Evolutionary conservation across 129 eudicot genomes (phyloP), one percentile per base, ranked within the genome.

Genomic region (Silybum marianum): DNA sequence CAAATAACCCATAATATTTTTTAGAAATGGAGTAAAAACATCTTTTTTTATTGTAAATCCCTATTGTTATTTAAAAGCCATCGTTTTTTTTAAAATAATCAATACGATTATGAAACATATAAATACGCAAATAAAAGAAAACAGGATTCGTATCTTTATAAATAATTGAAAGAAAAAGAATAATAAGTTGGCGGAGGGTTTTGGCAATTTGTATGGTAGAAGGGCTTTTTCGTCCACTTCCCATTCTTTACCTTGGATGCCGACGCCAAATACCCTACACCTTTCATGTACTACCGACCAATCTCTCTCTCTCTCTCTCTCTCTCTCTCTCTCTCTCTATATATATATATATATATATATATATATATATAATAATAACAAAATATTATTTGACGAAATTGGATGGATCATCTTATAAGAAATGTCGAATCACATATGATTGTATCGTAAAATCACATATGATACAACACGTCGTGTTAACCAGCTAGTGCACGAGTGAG

Each of bases 211-310:
- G 30, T 71, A 40, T 40, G 54, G 6, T 73, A 28, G 23, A 80
- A 24, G 32, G n/a, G 44, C 30, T 11, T 73, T 38, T 63, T 63
- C 32, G 51, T 74, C 72, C 21, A 63, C 8, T 81, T 81, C 46
- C 0, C 4, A 2, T 32, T 74, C 40, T 46, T 74, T 74, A 30
- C 69, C 75, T 81, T 67, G 85, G 85, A 81, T 81, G 76, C 85
- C 80, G 80, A 81, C 85, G 58, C 70, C 54, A 68, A 67, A 67
- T 18, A 46, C 60, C 85, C 85, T 51, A 81, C 85, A 74, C 48
- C 71, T 63, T 81, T 81, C 58, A 67, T 81, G 80, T 74, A 74
- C 80, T 81, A 74, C 76, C 75, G 19, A 81, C 80, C 80, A 65
- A 66, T 40, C 36, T 81, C 65, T 58, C 66, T n/a, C 23, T n/a